Base-by-base conservation (phyloP, 139 green algal genomes). In the Diplosphaera chodatii region DNA sequence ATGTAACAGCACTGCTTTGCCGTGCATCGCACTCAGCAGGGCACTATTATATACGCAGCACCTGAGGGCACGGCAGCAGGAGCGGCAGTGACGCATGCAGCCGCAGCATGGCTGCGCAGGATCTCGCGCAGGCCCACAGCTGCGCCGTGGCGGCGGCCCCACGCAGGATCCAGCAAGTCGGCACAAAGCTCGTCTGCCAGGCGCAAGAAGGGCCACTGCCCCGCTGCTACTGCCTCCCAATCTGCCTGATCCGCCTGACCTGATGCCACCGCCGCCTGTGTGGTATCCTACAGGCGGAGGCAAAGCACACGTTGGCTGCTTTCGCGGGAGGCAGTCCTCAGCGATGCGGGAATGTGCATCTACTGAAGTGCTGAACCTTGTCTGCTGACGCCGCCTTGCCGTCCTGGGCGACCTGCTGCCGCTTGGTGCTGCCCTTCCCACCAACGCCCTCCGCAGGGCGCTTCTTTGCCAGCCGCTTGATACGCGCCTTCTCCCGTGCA, bases 61-160 rank as follows among this genome's bases (percentile, higher is more conserved):
- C 77, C 77, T 70, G 76, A 72, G 8, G 66, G 73, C 2, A 78
- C 55, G 5, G 65, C 48, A 0, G 55, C 64, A 1, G 71, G n/a
- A 0, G 75, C 64, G 4, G 77, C 73, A 1, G 37, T 6, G 41
- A 91, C 71, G 1, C 63, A 85, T 18, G 87, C 86, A 75, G 64
- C 74, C 23, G 41, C 74, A 5, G 86, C 88, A 1, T 96, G 89
- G 13, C 34, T 71, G 30, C 80, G 56, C 69, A 98, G 80, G 22
- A 96, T 69, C 81, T 97, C 92, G 1, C 93, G 71, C 63, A 98
- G 76, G 2, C 78, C 94, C 37, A 95, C 56, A 3, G 90, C 91
- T 0, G 90, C 91, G 3, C 94, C 94, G 72, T 98, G 94, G 16
- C 94, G 86, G 25, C 87, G 79, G 74, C 93, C 83, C 91, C 90